Evolutionary conservation across 345 rosid species (phyloP), one percentile per base, ranked within the genome.

Genomic region (Rhizophora apiculata): DNA sequence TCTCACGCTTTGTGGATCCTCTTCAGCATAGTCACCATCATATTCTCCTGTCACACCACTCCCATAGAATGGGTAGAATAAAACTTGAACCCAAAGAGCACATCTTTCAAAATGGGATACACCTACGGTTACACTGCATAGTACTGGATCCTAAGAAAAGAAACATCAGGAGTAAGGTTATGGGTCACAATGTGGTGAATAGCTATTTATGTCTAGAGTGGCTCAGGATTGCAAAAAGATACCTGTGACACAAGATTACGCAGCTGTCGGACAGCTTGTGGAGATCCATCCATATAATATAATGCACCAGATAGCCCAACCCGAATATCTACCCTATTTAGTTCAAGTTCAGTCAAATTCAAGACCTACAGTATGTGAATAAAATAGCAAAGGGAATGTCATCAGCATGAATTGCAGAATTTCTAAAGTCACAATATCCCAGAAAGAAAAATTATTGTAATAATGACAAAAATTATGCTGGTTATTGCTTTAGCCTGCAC

Each of bases 231-330:
- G 54, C 54, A 73, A 71, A 71, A 75, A 46, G 56, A 74, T 83
- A 94, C 98, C 96, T 94, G 97, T 49, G 98, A 94, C 73, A 88
- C 93, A 71, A 94, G 95, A 84, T 83, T 87, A 24, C 89, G 90
- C 81, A 94, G 74, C 85, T 94, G 97, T 72, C 97, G 84, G 24
- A 91, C 93, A 72, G 97, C 96, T 84, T 91, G 98, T 63, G 97
- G 89, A 79, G 99, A 95, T 61, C 96, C 97, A 83, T 95, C 92
- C 97, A 92, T 92, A 79, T 85, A 95, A 71, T 92, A 90, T 58
- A 92, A 76, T 65, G 93, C 87, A 76, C 96, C 97, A 27, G 99
- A 90, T 74, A 92, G 82, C 63, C 99, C 99, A 71, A 95, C 99
- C 81, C 92, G 84, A 76, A 92, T 86, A 79, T 95, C 97, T 74